These are phyloP conservation scores for Diplodia sapinea DNA, from an alignment of 2,329 filamentous ascomycete genomes.

Conservation along the genomic window DNA sequence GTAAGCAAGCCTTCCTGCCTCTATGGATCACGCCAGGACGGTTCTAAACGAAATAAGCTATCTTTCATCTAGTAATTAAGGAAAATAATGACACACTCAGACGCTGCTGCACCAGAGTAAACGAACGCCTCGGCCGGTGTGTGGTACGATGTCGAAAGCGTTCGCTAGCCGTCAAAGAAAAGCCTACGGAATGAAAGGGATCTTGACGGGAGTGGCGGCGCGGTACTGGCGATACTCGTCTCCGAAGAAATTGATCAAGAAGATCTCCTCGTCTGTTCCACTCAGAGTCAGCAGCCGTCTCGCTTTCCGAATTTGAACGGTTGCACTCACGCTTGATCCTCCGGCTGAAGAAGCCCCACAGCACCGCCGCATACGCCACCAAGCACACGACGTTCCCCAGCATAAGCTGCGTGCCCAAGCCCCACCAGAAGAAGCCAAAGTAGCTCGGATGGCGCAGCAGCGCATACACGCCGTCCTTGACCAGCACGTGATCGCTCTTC, in stretches of 20 bases:
- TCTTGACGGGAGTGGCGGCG: conserved; percentile 72
- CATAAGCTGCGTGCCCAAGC: conserved; percentile 88
- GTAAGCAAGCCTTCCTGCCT: not conserved
- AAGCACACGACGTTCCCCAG: conserved; percentile 85
- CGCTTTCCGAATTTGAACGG: not conserved
- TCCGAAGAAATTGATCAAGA: conserved; percentile 77
- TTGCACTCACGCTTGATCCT: conserved; percentile 67
- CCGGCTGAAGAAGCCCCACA: conserved; percentile 84
- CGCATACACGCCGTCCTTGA: conserved; percentile 80
- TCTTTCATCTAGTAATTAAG: not conserved
- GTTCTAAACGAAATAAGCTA: conserved; percentile 4
- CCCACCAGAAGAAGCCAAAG: conserved; percentile 99
- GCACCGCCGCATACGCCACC: conserved; percentile 70
- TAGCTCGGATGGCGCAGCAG: conserved; percentile 85
- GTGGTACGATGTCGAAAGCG: not conserved
- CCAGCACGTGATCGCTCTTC: conserved; percentile 76
- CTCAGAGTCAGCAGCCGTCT: not conserved
- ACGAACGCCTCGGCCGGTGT: not conserved
- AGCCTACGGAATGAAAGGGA: conserved; percentile 70
- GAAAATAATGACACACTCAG: not conserved
- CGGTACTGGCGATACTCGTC: conserved; percentile 79
- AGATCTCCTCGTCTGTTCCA: conserved; percentile 72
- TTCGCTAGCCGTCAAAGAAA: too few relatives aligned
- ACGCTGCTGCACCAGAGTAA: not conserved
- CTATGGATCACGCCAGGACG: conserved; percentile 4